Conservation (phyloP, 768 basidiomycete species). For the Suillus spraguei region DNA sequence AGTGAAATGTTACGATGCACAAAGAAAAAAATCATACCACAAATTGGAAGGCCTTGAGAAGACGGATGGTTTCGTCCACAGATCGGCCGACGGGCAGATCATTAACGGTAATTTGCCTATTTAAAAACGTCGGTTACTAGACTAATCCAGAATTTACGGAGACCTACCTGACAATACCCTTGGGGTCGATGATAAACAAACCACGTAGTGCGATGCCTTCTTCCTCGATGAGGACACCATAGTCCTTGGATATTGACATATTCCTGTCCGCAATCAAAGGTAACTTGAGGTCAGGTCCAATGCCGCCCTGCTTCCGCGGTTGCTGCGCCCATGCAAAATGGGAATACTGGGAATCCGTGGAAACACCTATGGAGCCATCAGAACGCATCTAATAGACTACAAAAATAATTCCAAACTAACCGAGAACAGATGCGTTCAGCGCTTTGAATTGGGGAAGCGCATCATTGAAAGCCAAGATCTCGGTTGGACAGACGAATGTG, state of each 20-base stretch:
- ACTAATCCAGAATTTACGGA: not conserved
- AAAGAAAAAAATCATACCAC: slow-evolving; percentile 47
- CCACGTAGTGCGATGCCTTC: slow-evolving; percentile 88
- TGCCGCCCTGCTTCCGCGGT: slow-evolving; percentile 82
- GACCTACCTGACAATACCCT: slow-evolving; percentile 67
- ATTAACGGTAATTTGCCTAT: slow-evolving; percentile 84
- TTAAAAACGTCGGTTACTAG: not conserved
- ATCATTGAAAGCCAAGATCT: slow-evolving; percentile 94
- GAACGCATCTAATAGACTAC: slow-evolving; percentile 2
- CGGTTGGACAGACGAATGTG: slow-evolving; percentile 93
- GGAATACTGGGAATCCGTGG: slow-evolving; percentile 88
- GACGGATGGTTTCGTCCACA: slow-evolving; percentile 89
- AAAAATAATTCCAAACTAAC: slow-evolving; percentile 39
- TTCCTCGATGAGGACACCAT: slow-evolving; percentile 87
- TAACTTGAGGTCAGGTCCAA: slow-evolving; percentile 86
- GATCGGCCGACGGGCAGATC: slow-evolving; percentile 95
- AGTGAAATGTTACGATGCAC: slow-evolving; percentile 6
- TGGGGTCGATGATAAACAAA: slow-evolving; percentile 84
- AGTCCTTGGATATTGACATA: slow-evolving; percentile 81
- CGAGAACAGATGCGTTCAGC: slow-evolving; percentile 76
- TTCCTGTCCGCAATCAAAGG: slow-evolving; percentile 80
- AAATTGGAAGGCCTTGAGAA: slow-evolving; percentile 94
- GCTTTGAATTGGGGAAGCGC: slow-evolving; percentile 74
- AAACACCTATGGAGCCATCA: slow-evolving; percentile 53
- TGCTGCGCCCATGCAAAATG: slow-evolving; percentile 88